Percentiles rank a stretch among this genome's conserved stretches.
Evolutionary conservation across 768 basidiomycete species (phyloP).

Genomic region (Calocybe cyanea): DNA sequence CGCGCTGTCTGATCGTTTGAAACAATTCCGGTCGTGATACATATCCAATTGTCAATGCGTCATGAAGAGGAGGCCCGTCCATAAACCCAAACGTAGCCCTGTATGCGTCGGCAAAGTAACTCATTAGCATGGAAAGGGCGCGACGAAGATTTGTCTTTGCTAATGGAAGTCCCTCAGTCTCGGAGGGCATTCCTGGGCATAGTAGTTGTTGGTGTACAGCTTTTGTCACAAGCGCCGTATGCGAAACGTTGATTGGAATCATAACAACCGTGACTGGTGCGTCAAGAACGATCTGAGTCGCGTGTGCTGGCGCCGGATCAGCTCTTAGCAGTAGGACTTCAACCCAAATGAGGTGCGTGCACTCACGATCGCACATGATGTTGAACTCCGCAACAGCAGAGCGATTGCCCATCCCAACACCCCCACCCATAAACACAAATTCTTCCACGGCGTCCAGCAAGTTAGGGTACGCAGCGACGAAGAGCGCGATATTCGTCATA

Average conservation of each 20-base stretch:
- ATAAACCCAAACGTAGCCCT: constrained; percentile 73
- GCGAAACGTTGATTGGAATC: constrained; percentile 88
- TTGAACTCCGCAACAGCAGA: constrained; percentile 83
- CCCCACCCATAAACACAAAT: constrained; percentile 91
- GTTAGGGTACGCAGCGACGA: constrained; percentile 53
- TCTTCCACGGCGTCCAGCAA: constrained; percentile 57
- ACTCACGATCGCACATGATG: constrained; percentile 76
- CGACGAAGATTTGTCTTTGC: constrained; percentile 52
- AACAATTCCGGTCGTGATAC: constrained; percentile 69
- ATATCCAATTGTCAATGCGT: constrained; percentile 79
- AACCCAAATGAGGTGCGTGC: too few species aligned
- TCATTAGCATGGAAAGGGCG: constrained; percentile 70
- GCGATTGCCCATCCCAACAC: constrained; percentile 77
- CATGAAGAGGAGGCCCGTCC: constrained; percentile 87
- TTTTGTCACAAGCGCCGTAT: constrained; percentile 72
- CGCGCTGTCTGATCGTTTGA: constrained; percentile 56
- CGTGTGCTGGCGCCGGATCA: too few species aligned
- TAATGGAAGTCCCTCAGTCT: constrained; percentile 24
- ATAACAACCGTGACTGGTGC: constrained; percentile 64
- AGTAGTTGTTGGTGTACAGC: constrained; percentile 53
- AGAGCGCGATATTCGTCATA: constrained; percentile 79
- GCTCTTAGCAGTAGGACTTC: too few species aligned
- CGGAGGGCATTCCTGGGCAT: constrained; percentile 20
- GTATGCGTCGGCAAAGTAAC: constrained; percentile 72
- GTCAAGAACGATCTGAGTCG: constrained; percentile 77